These are phyloP conservation scores for Leccinum fibrillosum DNA, from an alignment of 768 basidiomycete species.

Conservation along the genomic window DNA sequence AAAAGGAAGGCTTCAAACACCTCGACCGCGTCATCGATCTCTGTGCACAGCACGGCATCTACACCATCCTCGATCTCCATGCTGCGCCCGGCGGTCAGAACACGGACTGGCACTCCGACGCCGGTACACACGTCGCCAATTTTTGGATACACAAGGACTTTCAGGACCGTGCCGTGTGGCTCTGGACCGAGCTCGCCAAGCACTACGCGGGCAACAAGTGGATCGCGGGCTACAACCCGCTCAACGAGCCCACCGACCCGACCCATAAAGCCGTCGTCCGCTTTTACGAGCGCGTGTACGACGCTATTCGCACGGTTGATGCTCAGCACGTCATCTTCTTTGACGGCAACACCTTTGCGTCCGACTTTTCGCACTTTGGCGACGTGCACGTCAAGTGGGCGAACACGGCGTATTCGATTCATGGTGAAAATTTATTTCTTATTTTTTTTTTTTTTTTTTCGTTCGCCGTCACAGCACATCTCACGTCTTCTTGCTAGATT, in stretches of 20 bases:
- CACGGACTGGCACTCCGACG: constrained; percentile 78
- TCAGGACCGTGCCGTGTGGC: constrained; percentile 73
- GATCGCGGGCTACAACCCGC: constrained; percentile 84
- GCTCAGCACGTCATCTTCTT: constrained; percentile 71
- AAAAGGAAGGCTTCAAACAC: constrained; percentile 72
- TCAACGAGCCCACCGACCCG: constrained; percentile 79
- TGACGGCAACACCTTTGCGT: constrained; percentile 83
- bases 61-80: constrained; percentile 79
- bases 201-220: constrained; percentile 77
- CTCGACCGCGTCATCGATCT: constrained; percentile 77
- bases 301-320: constrained; percentile 70
- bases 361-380: constrained; percentile 71
- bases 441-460: too few species aligned
- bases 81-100: constrained; percentile 74
- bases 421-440: too few species aligned
- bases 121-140: constrained; percentile 64
- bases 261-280: constrained; percentile 58
- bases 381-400: constrained; percentile 59
- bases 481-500: constrained; percentile 15
- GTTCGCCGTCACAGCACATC: not conserved
- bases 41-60: constrained; percentile 73
- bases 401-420: constrained; percentile 75
- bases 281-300: constrained; percentile 69
- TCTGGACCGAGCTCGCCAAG: constrained; percentile 73
- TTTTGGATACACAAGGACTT: constrained; percentile 86